Conservation (phyloP, 148 eudicot species). For the Silene conica region DNA sequence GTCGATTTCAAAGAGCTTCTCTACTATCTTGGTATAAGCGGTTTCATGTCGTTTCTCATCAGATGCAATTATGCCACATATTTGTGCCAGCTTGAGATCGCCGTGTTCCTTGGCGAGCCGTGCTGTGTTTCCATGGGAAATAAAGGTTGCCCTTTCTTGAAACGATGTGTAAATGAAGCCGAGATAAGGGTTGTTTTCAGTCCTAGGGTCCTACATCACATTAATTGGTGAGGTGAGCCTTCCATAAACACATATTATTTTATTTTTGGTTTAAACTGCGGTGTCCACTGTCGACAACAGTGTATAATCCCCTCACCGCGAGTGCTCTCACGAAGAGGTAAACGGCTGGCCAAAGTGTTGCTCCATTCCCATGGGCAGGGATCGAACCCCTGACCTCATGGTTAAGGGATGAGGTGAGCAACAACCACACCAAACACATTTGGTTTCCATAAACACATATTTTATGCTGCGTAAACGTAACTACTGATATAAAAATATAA, state of each 20-base stretch:
- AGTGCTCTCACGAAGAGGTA: no score
- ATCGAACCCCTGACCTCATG: no score
- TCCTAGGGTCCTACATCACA: constrained; percentile 38
- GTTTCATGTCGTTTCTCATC: constrained; percentile 71
- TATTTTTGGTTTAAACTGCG: no score
- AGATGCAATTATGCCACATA: constrained; percentile 60
- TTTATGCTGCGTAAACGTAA: no score
- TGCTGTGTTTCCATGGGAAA: constrained; percentile 59
- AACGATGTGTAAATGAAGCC: constrained; percentile 65
- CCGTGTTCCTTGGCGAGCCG: constrained; percentile 46
- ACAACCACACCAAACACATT: no score
- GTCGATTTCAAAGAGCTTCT: constrained; percentile 62
- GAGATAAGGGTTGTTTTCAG: constrained; percentile 53
- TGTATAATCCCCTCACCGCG: no score
- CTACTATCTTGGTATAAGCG: constrained; percentile 57
- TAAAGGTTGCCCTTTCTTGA: constrained; percentile 58
- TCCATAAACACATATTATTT: not conserved
- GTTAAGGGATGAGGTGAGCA: no score
- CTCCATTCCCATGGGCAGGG: no score
- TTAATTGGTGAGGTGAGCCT: not conserved
- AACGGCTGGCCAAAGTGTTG: no score
- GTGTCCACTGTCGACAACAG: no score
- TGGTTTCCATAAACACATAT: no score
- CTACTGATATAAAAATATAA: no score
- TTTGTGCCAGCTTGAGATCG: constrained; percentile 50